Conservation (phyloP, 1,139 yeast species). For the Suhomyces wounanorum region DNA sequence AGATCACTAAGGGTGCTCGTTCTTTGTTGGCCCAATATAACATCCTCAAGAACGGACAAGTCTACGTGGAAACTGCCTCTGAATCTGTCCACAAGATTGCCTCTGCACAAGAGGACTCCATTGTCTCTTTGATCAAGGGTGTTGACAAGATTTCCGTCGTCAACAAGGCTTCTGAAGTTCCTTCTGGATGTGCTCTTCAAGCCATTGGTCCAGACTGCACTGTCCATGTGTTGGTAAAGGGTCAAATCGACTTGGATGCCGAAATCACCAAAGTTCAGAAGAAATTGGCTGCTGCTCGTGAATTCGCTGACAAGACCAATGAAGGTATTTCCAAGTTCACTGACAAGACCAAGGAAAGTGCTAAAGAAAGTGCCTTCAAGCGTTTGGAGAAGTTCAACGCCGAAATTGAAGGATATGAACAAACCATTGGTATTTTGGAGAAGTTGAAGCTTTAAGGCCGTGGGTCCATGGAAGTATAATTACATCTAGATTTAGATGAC, state of each 20-base stretch:
- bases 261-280: conserved; percentile 82
- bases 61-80: conserved; percentile 70
- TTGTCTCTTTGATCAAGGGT: conserved; percentile 89
- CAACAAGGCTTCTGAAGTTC: conserved; percentile 54
- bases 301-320: conserved; percentile 42
- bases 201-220: conserved; percentile 79
- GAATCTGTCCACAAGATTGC: conserved; percentile 55
- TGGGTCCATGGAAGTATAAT: neutral
- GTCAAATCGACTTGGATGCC: conserved; percentile 88
- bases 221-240: conserved; percentile 90
- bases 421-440: conserved; percentile 74
- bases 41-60: conserved; percentile 84
- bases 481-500: neutral
- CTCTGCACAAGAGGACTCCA: conserved; percentile 72
- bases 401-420: conserved; percentile 83
- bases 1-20: conserved; percentile 88
- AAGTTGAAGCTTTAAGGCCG: conserved; percentile 60
- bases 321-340: conserved; percentile 70
- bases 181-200: conserved; percentile 87
- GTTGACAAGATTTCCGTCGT: conserved; percentile 73
- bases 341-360: conserved; percentile 79
- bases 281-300: conserved; percentile 67
- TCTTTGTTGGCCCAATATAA: conserved; percentile 88
- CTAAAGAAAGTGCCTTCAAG: conserved; percentile 72
- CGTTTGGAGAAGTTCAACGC: conserved; percentile 74